phyloP scores from a whole-genome alignment of 805 yeast species.

The Barnettozyma wickerhamii region DNA sequence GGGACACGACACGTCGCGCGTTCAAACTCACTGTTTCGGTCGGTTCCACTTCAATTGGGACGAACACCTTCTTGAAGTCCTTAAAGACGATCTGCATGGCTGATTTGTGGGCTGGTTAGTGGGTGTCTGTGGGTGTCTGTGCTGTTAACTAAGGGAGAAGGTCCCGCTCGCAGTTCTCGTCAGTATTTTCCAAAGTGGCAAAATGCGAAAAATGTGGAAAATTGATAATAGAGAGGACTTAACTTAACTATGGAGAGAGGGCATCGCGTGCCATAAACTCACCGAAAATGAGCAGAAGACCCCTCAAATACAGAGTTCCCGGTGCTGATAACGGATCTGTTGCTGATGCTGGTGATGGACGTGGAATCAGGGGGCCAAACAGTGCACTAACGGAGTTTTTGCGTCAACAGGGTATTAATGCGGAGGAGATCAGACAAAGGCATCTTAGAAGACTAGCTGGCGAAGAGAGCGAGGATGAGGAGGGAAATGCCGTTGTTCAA shows the following conservation, averaged over 20 bases:
- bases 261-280: neutral
- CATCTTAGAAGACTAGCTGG: slow-evolving; percentile 30
- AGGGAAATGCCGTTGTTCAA: too few relatives aligned
- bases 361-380: slow-evolving; percentile 52
- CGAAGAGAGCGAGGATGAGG: slow-evolving; percentile 13
- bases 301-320: slow-evolving; percentile 21
- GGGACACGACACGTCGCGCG: too few relatives aligned
- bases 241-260: neutral
- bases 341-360: slow-evolving; percentile 14
- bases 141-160: too few relatives aligned
- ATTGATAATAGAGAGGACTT: neutral
- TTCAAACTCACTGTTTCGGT: slow-evolving; percentile 54
- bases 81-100: slow-evolving; percentile 77
- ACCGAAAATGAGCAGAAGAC: slow-evolving; percentile 24
- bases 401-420: slow-evolving; percentile 83
- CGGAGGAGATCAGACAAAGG: slow-evolving; percentile 63
- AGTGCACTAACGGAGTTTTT: slow-evolving; percentile 89
- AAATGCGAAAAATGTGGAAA: neutral
- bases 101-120: neutral
- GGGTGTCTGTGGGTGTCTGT: too few relatives aligned
- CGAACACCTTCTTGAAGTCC: slow-evolving; percentile 88
- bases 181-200: neutral
- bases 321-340: slow-evolving; percentile 8
- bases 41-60: slow-evolving; percentile 72
- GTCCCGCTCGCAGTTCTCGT: too few relatives aligned